Base-by-base conservation (phyloP, 1,139 yeast genomes). In the Hansenula sp. region DNA sequence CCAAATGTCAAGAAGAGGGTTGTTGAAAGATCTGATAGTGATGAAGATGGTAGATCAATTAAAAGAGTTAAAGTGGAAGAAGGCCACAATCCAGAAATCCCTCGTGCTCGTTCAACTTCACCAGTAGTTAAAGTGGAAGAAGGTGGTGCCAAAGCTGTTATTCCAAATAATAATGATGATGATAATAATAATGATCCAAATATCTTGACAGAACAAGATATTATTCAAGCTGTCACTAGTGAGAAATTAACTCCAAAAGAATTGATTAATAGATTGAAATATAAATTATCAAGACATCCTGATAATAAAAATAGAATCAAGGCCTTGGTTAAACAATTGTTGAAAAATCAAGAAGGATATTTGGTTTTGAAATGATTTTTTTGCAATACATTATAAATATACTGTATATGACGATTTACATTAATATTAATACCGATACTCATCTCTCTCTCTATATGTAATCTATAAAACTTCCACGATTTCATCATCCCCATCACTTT, bases 261-360 rank as follows among this genome's bases (percentile, higher is more conserved):
- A 51, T 73, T 87, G 60, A 76, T 86, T 47, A 70, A 72, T 43
- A 74, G 74, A 45, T 73, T 84, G 57, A 81, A 77, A 67, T 70
- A 75, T 46, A 80, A 89, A 61, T 77, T 89, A 49, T 74, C 77
- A 59, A 73, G 79, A 52, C 84, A 84, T 60, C 84, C 84, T 31
- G 87, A 81, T 44, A 89, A 87, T 63, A 83, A 78, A 56, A 76
- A 71, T 45, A 73, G 84, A 44, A 76, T 90, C 57, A 84, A 84
- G 58, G 70, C 70, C 42, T 75, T 86, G 46, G 84, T 89, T 30
- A 84, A 81, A 59, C 83, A 78, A 59, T 74, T 84, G 50, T 81
- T 89, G 54, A 78, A 74, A 58, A 74, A 85, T 50, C 81, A 77
- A 41, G 82, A 84, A 45, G 88, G 86, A 17, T 74, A 71, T 52